Conservation (phyloP, 257 asterid genomes). For the Craterostigma plantagineum region DNA sequence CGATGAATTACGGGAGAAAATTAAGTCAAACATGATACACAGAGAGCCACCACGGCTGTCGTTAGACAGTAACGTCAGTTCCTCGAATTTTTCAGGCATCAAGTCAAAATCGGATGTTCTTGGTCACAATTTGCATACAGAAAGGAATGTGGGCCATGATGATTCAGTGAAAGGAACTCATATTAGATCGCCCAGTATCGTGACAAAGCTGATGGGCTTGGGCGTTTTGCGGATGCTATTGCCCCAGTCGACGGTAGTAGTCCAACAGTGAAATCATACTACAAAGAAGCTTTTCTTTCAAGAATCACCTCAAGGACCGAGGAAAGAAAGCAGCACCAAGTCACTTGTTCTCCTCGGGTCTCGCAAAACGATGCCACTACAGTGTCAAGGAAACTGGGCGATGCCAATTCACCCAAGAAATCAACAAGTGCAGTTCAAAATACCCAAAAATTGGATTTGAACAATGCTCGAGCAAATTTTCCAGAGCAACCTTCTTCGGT, state of each 20-base stretch:
- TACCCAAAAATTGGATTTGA: conserved; percentile 15
- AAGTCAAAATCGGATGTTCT: conserved; percentile 37
- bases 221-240: conserved; percentile 35
- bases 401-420: neutral
- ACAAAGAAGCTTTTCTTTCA: conserved; percentile 17
- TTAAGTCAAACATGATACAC: conserved; percentile 28
- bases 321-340: conserved; percentile 20
- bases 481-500: conserved; percentile 35
- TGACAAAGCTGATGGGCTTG: conserved; percentile 93
- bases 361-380: conserved; percentile 22
- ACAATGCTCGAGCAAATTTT: conserved; percentile 16
- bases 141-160: conserved; percentile 7
- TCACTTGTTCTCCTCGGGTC: conserved; percentile 14
- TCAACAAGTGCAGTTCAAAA: conserved; percentile 30
- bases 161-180: conserved; percentile 28
- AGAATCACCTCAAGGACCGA: conserved; percentile 15
- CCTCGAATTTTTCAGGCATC: conserved; percentile 25
- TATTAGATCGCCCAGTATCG: conserved; percentile 39
- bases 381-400: conserved; percentile 20
- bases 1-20: conserved; percentile 60
- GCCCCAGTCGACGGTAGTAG: conserved; percentile 19
- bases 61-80: conserved; percentile 66
- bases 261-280: conserved; percentile 12
- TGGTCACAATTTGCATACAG: conserved; percentile 20
- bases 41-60: conserved; percentile 80